These are phyloP conservation scores for Centella asiatica DNA, from an alignment of 129 eudicot genomes.

Conservation along the genomic window DNA sequence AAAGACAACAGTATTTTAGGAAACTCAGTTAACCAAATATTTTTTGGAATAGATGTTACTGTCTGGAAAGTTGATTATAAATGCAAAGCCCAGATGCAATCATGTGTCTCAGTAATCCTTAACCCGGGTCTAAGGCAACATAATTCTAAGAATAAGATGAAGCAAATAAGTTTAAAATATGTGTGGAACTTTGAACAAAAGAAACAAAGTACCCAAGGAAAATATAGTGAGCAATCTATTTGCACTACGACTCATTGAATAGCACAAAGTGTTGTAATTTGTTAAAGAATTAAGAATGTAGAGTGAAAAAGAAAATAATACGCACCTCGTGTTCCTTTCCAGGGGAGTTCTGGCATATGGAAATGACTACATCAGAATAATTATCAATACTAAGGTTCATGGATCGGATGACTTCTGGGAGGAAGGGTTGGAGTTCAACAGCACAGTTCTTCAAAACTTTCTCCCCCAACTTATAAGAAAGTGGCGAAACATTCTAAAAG, in stretches of 20 bases:
- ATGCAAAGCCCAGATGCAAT: too few relatives aligned
- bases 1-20: too few relatives aligned
- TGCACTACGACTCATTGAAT: background rate
- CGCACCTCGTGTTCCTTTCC: constrained; percentile 31
- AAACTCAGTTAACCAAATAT: too few relatives aligned
- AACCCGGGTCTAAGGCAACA: background rate
- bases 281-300: background rate
- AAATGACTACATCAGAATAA: constrained; percentile 49
- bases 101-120: too few relatives aligned
- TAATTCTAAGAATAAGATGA: background rate
- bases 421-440: constrained; percentile 26
- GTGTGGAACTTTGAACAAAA: background rate
- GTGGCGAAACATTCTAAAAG: constrained; percentile 40
- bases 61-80: background rate
- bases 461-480: constrained; percentile 47
- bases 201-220: background rate
- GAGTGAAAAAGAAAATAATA: constrained; percentile 8
- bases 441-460: constrained; percentile 38
- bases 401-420: constrained; percentile 22
- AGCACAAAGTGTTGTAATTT: background rate
- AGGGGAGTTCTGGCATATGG: constrained; percentile 34
- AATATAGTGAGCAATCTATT: too few relatives aligned
- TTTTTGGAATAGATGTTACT: background rate
- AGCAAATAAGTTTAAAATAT: background rate
- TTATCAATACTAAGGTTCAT: constrained; percentile 23